Conservation (phyloP, 78 protist species). For the Dictyostelium capitatum region DNA sequence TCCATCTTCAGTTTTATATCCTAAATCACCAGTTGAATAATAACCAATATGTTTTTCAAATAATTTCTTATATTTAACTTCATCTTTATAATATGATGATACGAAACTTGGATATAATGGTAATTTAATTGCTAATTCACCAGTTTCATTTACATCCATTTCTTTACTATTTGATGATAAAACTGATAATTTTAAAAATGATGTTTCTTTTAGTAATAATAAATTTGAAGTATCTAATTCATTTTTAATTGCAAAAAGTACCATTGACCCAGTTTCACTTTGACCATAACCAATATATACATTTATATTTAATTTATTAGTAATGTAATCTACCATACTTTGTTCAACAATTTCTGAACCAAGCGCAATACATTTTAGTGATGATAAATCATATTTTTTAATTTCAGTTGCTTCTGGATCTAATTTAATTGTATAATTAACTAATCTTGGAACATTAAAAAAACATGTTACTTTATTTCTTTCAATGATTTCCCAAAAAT, state of each 20-base stretch:
- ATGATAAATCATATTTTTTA: neutral
- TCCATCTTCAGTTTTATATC: conserved; percentile 61
- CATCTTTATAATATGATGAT: conserved; percentile 42
- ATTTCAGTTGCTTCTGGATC: neutral
- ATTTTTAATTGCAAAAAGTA: neutral
- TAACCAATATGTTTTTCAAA: conserved; percentile 48
- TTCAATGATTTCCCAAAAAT: conserved; percentile 55
- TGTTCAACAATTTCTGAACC: conserved; percentile 86
- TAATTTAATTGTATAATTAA: conserved; percentile 16
- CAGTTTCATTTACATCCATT: conserved; percentile 5
- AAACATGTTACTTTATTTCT: conserved; percentile 68
- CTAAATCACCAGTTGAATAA: conserved; percentile 90
- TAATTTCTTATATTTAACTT: conserved; percentile 47
- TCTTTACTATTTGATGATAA: neutral
- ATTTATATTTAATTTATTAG: conserved; percentile 66
- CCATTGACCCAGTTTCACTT: conserved; percentile 88
- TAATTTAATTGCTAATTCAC: conserved; percentile 52
- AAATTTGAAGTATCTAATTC: no score
- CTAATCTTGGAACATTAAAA: conserved; percentile 21
- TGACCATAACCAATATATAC: conserved; percentile 90
- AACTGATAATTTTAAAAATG: neutral
- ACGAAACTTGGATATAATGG: conserved; percentile 89
- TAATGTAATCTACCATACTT: neutral
- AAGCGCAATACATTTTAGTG: conserved; percentile 57
- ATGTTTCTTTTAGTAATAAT: neutral